Evolutionary conservation across 192 early-diverging fungal species (phyloP), one percentile per base, ranked within the genome.

Genomic region (Globomyces pollinis-pini): DNA sequence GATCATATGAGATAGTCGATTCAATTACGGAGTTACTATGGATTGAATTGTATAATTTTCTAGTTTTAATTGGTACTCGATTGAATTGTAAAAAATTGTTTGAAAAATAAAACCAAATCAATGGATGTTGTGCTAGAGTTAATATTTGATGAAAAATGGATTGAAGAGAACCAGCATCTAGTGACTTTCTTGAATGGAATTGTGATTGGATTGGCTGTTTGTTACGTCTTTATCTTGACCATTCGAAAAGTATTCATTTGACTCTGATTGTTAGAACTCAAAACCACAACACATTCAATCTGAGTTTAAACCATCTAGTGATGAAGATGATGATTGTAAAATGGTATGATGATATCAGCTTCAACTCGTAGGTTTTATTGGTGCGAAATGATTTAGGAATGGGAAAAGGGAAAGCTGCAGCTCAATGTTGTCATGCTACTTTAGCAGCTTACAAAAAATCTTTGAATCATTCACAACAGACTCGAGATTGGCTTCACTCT

Each of bases 311-410:
- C n/a, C 44, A 7, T 26, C 12, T 8, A 21, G 28, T 47, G 28
- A 9, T 26, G 33, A 51, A 51, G 50, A 51, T 20, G 16, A 12
- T n/a, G 33, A 57, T n/a, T 31, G 34, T 51, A 73, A 74, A 56
- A 70, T 73, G 84, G 87, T n/a, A n/a, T n/a, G n/a, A n/a, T n/a
- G n/a, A n/a, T n/a, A n/a, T n/a, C n/a, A n/a, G n/a, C n/a, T n/a
- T n/a, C n/a, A n/a, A n/a, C n/a, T n/a, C n/a, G n/a, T n/a, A n/a
- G n/a, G n/a, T 90, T 15, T 79, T 95, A 9, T 69, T 93, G 2
- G 77, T 98, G 6, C 83, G 93, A 21, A 89, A 82, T 1, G 95
- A 98, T 65, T 71, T 98, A 24, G 87, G 83, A 30, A 98, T 98
- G 95, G 80, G 76, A 18, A 95, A 95, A 65, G 95, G 95, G 28